Percentiles rank a stretch among this genome's conserved stretches.
phyloP scores from a whole-genome alignment of 345 rosid genomes.

The Eucalyptus polyanthemos region DNA sequence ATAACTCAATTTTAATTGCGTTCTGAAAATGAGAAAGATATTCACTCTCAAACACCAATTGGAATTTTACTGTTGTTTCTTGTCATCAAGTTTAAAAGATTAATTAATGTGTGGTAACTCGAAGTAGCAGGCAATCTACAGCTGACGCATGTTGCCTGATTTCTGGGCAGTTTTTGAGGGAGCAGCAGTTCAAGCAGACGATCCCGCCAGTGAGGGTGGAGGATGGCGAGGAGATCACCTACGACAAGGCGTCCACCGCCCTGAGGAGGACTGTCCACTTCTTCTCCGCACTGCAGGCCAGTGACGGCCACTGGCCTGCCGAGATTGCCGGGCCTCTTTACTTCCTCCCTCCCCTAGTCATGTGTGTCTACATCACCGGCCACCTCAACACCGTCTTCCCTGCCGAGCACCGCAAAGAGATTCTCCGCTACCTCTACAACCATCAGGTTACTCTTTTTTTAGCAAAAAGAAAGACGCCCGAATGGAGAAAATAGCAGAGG shows the following conservation, averaged over 20 bases:
- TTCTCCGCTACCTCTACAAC: slow-evolving; percentile 16
- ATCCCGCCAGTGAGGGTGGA: slow-evolving; percentile 6
- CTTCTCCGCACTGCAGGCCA: slow-evolving; percentile 20
- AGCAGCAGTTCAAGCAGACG: slow-evolving; percentile 11
- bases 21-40: background rate
- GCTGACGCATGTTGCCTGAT: background rate
- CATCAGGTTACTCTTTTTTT: slow-evolving; percentile 5
- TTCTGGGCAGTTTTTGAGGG: slow-evolving; percentile 4
- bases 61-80: background rate
- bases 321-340: slow-evolving; percentile 17
- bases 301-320: slow-evolving; percentile 29
- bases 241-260: background rate
- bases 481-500: background rate
- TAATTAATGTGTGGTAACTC: too few species aligned
- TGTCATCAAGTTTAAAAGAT: background rate
- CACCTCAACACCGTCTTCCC: slow-evolving; percentile 15
- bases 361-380: slow-evolving; percentile 20
- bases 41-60: background rate
- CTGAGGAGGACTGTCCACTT: slow-evolving; percentile 11
- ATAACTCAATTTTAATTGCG: background rate
- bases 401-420: slow-evolving; percentile 9
- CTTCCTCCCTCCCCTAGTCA: slow-evolving; percentile 15
- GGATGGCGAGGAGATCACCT: slow-evolving; percentile 10
- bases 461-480: background rate
- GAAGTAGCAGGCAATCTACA: background rate